Conservation (phyloP, 225 moss, liverwort and hornwort species). For the Sphagnum contortum region DNA sequence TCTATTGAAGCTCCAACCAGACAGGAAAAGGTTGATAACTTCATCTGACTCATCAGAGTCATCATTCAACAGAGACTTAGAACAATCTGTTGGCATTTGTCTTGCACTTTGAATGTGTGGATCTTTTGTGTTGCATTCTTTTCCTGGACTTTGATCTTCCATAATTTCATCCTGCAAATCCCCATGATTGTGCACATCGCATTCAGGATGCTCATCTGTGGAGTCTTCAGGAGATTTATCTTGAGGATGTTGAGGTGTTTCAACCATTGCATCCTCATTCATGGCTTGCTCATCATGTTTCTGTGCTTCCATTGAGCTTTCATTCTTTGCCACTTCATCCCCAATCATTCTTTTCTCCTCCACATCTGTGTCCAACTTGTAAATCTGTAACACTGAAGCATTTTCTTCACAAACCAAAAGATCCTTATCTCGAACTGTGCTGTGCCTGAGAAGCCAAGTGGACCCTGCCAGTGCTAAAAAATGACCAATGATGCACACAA, state of each 20-base stretch:
- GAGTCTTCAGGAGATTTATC: slow-evolving; percentile 4
- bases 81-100: too few species aligned
- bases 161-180: slow-evolving; percentile 3
- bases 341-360: slow-evolving; percentile 25
- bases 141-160: slow-evolving; percentile 14
- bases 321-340: slow-evolving; percentile 16
- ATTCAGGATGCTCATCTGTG: slow-evolving; percentile 16
- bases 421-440: slow-evolving; percentile 17
- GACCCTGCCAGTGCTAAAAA: slow-evolving; percentile 26
- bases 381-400: not conserved
- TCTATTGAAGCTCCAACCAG: slow-evolving; percentile 24
- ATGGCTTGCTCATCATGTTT: not conserved
- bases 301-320: slow-evolving; percentile 3
- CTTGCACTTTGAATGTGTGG: not conserved
- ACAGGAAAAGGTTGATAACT: slow-evolving; percentile 23
- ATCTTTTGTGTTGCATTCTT: not conserved
- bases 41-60: slow-evolving; percentile 32
- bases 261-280: not conserved
- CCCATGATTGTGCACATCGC: slow-evolving; percentile 5
- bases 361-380: slow-evolving; percentile 9
- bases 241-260: slow-evolving; percentile 10
- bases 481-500: slow-evolving; percentile 24
- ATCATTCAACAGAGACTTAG: slow-evolving; percentile 7
- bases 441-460: slow-evolving; percentile 38
- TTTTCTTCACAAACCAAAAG: slow-evolving; percentile 22